Evolutionary conservation across 2,329 filamentous ascomycete species (phyloP).

Genomic region (Aspergillus flavus): DNA sequence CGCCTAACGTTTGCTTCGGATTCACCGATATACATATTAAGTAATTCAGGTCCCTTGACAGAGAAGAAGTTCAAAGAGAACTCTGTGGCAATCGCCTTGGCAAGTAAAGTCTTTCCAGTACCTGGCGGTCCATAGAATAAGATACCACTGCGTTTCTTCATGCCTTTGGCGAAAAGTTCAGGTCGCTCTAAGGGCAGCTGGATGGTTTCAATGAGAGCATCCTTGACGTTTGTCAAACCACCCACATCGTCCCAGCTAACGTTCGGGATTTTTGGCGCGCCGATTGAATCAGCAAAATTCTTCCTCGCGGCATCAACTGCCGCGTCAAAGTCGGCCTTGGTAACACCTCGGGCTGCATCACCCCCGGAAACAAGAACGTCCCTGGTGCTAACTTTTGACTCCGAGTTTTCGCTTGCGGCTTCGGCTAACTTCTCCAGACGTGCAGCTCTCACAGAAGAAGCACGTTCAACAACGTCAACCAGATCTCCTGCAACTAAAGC

Average conservation of each 20-base stretch:
- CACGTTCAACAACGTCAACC: slow-evolving; percentile 90
- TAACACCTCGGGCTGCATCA: slow-evolving; percentile 74
- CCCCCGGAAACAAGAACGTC: slow-evolving; percentile 91
- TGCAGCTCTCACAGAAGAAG: slow-evolving; percentile 72
- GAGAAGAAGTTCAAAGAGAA: slow-evolving; percentile 99
- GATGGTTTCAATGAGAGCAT: slow-evolving; percentile 95
- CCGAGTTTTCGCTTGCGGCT: slow-evolving; percentile 31
- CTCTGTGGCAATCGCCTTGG: slow-evolving; percentile 98
- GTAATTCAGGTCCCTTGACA: slow-evolving; percentile 94
- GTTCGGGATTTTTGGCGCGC: slow-evolving; percentile 96
- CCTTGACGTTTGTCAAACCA: slow-evolving; percentile 89
- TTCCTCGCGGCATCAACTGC: slow-evolving; percentile 94
- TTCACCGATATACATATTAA: slow-evolving; percentile 99
- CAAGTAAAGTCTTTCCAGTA: slow-evolving; percentile 99
- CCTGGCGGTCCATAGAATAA: slow-evolving; percentile 97
- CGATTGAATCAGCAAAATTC: slow-evolving; percentile 97
- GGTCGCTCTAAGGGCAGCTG: slow-evolving; percentile 88
- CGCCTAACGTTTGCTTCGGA: slow-evolving; percentile 99
- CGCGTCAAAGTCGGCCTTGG: slow-evolving; percentile 81
- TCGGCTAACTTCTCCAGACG: slow-evolving; percentile 74
- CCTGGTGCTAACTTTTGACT: slow-evolving; percentile 61
- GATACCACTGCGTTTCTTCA: slow-evolving; percentile 98
- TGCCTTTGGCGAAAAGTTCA: slow-evolving; percentile 92
- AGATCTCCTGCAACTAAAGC: slow-evolving; percentile 92
- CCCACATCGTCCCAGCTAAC: slow-evolving; percentile 96